These are phyloP conservation scores for Clonostachys sp. DNA, from an alignment of 2,329 filamentous ascomycete genomes.

Conservation along the genomic window DNA sequence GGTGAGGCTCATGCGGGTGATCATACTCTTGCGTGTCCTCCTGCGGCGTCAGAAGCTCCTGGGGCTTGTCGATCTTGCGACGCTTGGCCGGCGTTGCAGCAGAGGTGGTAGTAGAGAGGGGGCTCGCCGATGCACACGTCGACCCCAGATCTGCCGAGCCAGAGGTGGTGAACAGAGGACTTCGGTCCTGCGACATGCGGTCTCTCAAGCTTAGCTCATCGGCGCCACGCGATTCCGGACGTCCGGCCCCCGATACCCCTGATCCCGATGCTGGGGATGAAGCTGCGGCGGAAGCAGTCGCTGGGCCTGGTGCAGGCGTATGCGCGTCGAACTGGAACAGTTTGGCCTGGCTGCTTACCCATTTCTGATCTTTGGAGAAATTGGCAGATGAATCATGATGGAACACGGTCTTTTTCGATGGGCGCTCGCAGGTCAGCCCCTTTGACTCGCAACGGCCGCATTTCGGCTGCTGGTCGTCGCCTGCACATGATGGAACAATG, in stretches of 20 bases:
- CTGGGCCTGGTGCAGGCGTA: neutral
- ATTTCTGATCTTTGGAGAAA: constrained; percentile 26
- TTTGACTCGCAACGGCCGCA: constrained; percentile 26
- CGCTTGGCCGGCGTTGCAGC: too few relatives aligned
- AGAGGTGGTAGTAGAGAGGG: too few relatives aligned
- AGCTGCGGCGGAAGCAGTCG: neutral
- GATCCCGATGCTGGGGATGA: neutral
- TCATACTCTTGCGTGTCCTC: too few relatives aligned
- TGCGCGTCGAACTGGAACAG: neutral
- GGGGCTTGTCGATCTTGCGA: too few relatives aligned
- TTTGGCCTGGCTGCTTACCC: constrained; percentile 25
- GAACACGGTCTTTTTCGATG: constrained; percentile 27
- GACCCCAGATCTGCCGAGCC: too few relatives aligned
- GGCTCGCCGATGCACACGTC: too few relatives aligned
- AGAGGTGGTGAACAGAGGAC: too few relatives aligned
- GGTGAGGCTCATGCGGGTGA: too few relatives aligned
- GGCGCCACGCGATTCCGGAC: neutral
- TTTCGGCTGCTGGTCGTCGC: constrained; percentile 28
- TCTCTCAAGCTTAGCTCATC: neutral
- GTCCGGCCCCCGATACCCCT: neutral
- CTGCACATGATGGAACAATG: constrained; percentile 9
- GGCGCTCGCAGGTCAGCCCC: constrained; percentile 23
- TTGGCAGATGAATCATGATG: constrained; percentile 22
- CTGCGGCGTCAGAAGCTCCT: too few relatives aligned
- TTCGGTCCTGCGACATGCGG: neutral